phyloP scores from a whole-genome alignment of 345 rosid species.

The Hibiscus tridactylites region DNA sequence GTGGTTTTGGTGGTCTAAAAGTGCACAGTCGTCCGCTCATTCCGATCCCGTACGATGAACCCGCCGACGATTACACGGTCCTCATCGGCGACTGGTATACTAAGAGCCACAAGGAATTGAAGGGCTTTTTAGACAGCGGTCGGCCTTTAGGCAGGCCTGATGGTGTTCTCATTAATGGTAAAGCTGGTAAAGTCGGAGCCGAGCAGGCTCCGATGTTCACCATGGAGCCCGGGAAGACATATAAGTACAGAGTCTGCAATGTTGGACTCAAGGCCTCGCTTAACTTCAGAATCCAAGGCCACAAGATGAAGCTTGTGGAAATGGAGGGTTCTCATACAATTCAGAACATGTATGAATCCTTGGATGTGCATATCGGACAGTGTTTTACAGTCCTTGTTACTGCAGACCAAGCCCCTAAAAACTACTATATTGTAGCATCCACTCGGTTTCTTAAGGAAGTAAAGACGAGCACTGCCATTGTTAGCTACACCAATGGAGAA shows the following conservation, averaged over 20 bases:
- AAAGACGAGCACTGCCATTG: slow-evolving; percentile 29
- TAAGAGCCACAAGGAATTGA: slow-evolving; percentile 43
- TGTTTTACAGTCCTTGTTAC: slow-evolving; percentile 54
- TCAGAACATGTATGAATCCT: slow-evolving; percentile 35
- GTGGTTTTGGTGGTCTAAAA: slow-evolving; percentile 42
- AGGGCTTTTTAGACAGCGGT: slow-evolving; percentile 42
- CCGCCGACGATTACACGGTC: slow-evolving; percentile 52
- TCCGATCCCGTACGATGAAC: slow-evolving; percentile 63
- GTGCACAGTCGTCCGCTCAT: slow-evolving; percentile 42
- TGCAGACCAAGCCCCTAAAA: slow-evolving; percentile 47
- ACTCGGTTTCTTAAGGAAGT: slow-evolving; percentile 41
- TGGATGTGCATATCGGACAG: slow-evolving; percentile 65
- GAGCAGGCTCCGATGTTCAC: slow-evolving; percentile 39
- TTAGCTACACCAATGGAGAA: slow-evolving; percentile 39
- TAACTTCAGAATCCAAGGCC: slow-evolving; percentile 36
- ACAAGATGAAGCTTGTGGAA: slow-evolving; percentile 47
- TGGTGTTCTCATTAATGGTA: neutral
- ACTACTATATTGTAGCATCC: slow-evolving; percentile 59
- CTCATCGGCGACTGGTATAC: slow-evolving; percentile 56
- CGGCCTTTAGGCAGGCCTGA: neutral
- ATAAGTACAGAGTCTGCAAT: neutral
- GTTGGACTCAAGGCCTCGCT: neutral
- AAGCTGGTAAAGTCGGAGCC: slow-evolving; percentile 19
- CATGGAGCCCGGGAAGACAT: slow-evolving; percentile 42
- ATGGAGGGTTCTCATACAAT: neutral